Base-by-base conservation (phyloP, 495 filamentous ascomycete species). In the Trichoderma asperelloides region DNA sequence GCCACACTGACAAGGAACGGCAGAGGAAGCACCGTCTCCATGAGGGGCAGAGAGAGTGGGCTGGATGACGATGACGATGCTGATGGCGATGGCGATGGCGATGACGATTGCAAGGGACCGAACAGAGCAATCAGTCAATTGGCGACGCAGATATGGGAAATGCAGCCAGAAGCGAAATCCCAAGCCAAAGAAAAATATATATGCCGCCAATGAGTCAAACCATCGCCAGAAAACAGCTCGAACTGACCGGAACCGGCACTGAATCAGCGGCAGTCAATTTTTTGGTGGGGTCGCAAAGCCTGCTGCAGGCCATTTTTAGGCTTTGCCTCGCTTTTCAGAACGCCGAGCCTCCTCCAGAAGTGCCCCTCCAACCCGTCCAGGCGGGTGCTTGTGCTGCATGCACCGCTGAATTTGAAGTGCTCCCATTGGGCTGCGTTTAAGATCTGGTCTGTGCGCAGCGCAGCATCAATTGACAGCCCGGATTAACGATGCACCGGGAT, bases 1-100 rank as follows among this genome's bases (percentile, higher is more conserved):
- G 83, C 79, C 67, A 89, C 84, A 63, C 81, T 77, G 69, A 86
- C 80, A 45, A 89, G 79, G 73, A 86, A 84, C 12, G 84, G 83
- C 25, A 86, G 77, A 13, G 83, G 80, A 45, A 85, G 77, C 45
- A 78, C 82, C 23, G 83, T 81, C 70, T 85, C 83, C 84, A 86
- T 86, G 65, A 64, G 74, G 63, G 28, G 41, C 13, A 33, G 47
- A 66, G 30, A 16, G 33, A 62, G 33, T 37, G 33, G 33, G 33
- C 33, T 37, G 33, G 33, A 37, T 37, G 33, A 37, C 33, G 66
- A 7, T 67, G 63, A 62, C 45, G 51, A 64, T 65, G 30, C 13
- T 37, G 43, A 57, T 21, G 37, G n/a, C 33, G 3, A 49, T 16
- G 28, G 33, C 28, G 45, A 60, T 40, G 64, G 64, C 37, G 27